Conservation (phyloP, 2,329 filamentous ascomycete genomes). For the Tothia fuscella region DNA sequence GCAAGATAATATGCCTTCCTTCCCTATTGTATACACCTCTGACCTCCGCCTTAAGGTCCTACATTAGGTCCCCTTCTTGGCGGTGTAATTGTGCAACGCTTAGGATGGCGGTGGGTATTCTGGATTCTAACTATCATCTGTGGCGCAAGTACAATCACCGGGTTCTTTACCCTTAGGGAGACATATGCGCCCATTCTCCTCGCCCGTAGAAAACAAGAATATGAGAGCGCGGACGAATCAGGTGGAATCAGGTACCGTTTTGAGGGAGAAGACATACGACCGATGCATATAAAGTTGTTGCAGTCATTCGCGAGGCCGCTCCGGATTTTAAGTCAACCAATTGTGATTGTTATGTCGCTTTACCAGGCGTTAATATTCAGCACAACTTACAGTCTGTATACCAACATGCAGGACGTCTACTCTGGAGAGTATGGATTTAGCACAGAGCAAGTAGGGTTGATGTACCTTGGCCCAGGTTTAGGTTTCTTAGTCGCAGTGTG, state of each 20-base stretch:
- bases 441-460: conserved; percentile 33
- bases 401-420: conserved; percentile 37
- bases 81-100: conserved; percentile 30
- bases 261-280: conserved; percentile 31
- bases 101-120: conserved; percentile 38
- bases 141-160: conserved; percentile 14
- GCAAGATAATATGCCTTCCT: too few species aligned
- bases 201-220: conserved; percentile 22
- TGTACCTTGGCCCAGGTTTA: conserved; percentile 33
- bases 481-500: conserved; percentile 33
- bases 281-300: conserved; percentile 24
- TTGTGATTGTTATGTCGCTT: conserved; percentile 33
- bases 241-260: conserved; percentile 26
- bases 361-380: conserved; percentile 37
- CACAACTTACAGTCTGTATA: conserved; percentile 37
- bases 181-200: conserved; percentile 39
- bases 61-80: conserved; percentile 34
- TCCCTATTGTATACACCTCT: too few species aligned
- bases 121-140: conserved; percentile 28
- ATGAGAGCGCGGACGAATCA: conserved; percentile 19
- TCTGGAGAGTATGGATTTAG: conserved; percentile 31
- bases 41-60: too few species aligned
- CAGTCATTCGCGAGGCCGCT: conserved; percentile 29
- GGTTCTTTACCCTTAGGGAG: conserved; percentile 33
- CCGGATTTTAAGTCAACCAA: conserved; percentile 33